Base-by-base conservation (phyloP, 257 asterid species). In the Solanum sitiens region DNA sequence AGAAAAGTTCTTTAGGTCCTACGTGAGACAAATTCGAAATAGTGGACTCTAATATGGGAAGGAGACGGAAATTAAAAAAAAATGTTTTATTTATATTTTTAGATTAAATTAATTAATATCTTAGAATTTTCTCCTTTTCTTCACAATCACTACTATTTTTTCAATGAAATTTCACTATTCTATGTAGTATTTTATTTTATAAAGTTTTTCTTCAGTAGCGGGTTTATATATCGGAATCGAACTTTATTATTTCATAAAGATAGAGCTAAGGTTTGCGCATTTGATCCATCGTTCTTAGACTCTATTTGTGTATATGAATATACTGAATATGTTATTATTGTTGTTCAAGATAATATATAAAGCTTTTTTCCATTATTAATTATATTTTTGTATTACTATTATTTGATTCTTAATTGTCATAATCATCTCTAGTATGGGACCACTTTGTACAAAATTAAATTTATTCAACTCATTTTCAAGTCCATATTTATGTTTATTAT, bases 21-120 rank as follows among this genome's bases (percentile, higher is more conserved):
- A 53, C 2, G 2, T 0, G n/a, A 0, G 0, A 7, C 0, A 53
- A 53, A 53, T 53, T 53, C 0, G 10, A 18, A 53, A 53, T 53
- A 53, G 2, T 53, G 1, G 4, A 53, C 10, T 53, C 63, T 53
- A 53, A 6, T 18, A 53, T 2, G 11, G 1, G 63, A n/a, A 11
- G 4, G 11, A 53, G 4, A 53, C 18, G 63, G n/a, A 53, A 53
- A 50, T 5, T 37, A 47, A 15, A 5, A 45, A 14, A 40, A 1
- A 89, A 88, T 82, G 65, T 44, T 87, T 83, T 39, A 8, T 61
- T 21, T 9, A 50, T 50, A 50, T 61, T 74, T 70, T 70, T 21
- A 23, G 11, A 74, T 44, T 30, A 76, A 65, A n/a, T 76, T 76
- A 75, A 40, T 76, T 76, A 75, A 39, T 21, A 37, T 21, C 83